Evolutionary conservation across 495 filamentous ascomycete genomes (phyloP).

Genomic region (Extremus antarcticus): DNA sequence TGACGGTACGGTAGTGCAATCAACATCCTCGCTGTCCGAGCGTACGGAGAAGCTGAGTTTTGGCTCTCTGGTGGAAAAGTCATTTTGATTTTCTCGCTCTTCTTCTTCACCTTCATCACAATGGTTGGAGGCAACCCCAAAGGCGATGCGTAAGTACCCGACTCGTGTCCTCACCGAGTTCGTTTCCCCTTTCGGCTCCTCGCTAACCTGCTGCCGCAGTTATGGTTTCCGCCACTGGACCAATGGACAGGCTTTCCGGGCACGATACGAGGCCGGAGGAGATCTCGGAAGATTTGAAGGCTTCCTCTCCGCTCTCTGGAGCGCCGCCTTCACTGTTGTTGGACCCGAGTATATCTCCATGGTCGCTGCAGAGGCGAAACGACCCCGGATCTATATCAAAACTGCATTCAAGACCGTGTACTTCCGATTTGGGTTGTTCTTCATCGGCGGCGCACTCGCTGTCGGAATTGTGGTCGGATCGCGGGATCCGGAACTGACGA

Average conservation of each 20-base stretch:
- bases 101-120: slow-evolving; percentile 40
- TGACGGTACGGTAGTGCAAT: slow-evolving; percentile 10
- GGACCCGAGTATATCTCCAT: slow-evolving; percentile 35
- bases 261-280: slow-evolving; percentile 27
- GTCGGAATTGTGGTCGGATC: slow-evolving; percentile 38
- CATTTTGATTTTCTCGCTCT: slow-evolving; percentile 36
- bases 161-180: too few species aligned
- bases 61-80: slow-evolving; percentile 41
- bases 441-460: slow-evolving; percentile 39
- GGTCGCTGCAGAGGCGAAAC: slow-evolving; percentile 36
- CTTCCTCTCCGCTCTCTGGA: slow-evolving; percentile 33
- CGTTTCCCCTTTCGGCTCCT: slow-evolving; percentile 58
- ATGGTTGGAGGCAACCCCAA: slow-evolving; percentile 42
- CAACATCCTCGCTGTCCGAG: slow-evolving; percentile 36
- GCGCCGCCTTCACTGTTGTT: slow-evolving; percentile 30
- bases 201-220: too few species aligned
- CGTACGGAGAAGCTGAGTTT: slow-evolving; percentile 41
- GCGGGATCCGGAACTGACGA: slow-evolving; percentile 32
- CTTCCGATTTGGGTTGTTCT: slow-evolving; percentile 42
- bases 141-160: slow-evolving; percentile 33
- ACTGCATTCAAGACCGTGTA: slow-evolving; percentile 42
- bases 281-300: slow-evolving; percentile 36
- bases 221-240: slow-evolving; percentile 40
- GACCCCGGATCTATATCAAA: slow-evolving; percentile 36
- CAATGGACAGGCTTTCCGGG: slow-evolving; percentile 33